Conservation (phyloP, 2,329 filamentous ascomycete genomes). For the Myriosclerotinia curreyana region DNA sequence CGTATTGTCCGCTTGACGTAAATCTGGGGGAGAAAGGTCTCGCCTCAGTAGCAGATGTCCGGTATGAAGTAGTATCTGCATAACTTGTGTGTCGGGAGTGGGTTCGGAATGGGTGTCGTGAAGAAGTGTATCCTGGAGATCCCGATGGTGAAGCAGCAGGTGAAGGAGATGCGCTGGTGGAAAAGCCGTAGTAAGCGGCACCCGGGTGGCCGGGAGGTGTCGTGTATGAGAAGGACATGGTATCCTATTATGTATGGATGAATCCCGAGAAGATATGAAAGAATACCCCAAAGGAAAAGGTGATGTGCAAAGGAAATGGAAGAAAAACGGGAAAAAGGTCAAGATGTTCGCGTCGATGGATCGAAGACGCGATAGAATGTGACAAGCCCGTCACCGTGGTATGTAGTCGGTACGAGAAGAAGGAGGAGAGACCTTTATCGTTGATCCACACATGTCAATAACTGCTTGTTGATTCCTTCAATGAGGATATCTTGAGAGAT, state of each 20-base stretch:
- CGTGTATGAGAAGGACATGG: constrained; percentile 37
- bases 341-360: constrained; percentile 19
- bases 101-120: constrained; percentile 36
- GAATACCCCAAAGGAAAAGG: constrained; percentile 29
- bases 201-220: constrained; percentile 35
- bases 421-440: constrained; percentile 39
- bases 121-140: constrained; percentile 22
- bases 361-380: constrained; percentile 34
- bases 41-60: constrained; percentile 29
- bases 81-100: constrained; percentile 38
- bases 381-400: constrained; percentile 41
- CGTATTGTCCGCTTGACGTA: constrained; percentile 40
- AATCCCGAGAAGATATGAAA: constrained; percentile 9
- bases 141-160: constrained; percentile 37
- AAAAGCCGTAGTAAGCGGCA: constrained; percentile 35
- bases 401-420: constrained; percentile 41
- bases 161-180: constrained; percentile 38
- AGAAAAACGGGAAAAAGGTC: constrained; percentile 12
- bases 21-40: constrained; percentile 40
- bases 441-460: constrained; percentile 42
- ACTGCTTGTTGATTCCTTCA: constrained; percentile 33
- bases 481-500: constrained; percentile 27
- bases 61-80: constrained; percentile 34
- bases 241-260: constrained; percentile 35
- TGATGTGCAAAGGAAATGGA: constrained; percentile 25